Percentiles rank a stretch among this genome's conserved stretches.
phyloP scores from a whole-genome alignment of 345 rosid species.

The Turritis glabra region DNA sequence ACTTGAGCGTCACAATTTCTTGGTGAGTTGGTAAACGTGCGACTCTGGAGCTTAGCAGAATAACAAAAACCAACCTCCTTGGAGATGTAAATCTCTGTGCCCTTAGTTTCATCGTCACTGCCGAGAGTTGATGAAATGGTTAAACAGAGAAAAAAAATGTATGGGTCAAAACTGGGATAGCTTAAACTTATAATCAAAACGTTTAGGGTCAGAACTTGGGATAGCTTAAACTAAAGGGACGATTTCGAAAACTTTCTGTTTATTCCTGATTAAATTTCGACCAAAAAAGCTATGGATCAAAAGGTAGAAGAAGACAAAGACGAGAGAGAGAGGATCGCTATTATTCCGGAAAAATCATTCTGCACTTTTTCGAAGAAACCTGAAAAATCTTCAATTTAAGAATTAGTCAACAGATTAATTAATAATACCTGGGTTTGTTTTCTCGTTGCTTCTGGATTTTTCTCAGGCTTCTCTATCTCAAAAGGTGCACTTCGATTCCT shows the following conservation, averaged over 20 bases:
- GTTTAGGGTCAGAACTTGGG: not conserved
- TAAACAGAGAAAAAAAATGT: not conserved
- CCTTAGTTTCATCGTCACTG: no score
- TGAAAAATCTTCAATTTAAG: constrained; percentile 13
- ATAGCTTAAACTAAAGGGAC: not conserved
- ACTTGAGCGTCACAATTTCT: not conserved
- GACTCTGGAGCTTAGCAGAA: no score
- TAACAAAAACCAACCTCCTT: no score
- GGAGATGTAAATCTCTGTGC: no score
- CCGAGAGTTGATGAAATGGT: no score
- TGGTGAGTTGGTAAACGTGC: not conserved
- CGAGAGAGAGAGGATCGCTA: constrained; percentile 15
- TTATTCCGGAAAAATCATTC: constrained; percentile 25
- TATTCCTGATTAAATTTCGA: not conserved
- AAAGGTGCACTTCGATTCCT: constrained; percentile 34
- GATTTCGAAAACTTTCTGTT: not conserved
- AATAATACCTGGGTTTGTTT: not conserved
- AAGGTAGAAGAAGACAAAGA: constrained; percentile 39
- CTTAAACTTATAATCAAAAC: not conserved
- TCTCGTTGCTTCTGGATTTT: constrained; percentile 5
- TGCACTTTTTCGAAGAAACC: constrained; percentile 21
- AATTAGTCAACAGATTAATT: constrained; percentile 28
- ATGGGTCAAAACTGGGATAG: not conserved
- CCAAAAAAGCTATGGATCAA: constrained; percentile 35
- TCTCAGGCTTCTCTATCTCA: constrained; percentile 6